phyloP scores from a whole-genome alignment of 2,329 filamentous ascomycete genomes.

The Beauveria medogensis region DNA sequence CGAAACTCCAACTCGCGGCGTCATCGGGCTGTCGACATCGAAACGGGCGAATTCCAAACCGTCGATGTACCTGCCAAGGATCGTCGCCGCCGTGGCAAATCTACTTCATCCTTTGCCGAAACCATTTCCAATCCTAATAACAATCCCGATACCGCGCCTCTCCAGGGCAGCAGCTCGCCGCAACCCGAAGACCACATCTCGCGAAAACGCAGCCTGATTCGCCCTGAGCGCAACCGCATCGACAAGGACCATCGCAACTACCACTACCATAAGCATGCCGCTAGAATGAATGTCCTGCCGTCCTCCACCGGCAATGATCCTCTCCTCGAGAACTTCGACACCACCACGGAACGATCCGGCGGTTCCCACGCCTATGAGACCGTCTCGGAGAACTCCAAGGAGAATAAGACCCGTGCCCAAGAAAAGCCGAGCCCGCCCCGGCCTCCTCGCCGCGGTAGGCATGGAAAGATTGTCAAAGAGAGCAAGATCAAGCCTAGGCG shows the following conservation, averaged over 20 bases:
- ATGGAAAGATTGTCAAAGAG: slow-evolving; percentile 58
- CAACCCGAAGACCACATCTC: slow-evolving; percentile 30
- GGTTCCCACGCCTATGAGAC: slow-evolving; percentile 38
- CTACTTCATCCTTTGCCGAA: slow-evolving; percentile 50
- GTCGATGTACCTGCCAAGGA: slow-evolving; percentile 26
- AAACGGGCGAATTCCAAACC: slow-evolving; percentile 48
- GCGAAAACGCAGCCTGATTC: slow-evolving; percentile 81
- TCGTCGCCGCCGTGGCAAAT: slow-evolving; percentile 48
- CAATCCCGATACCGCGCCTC: slow-evolving; percentile 38
- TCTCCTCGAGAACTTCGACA: slow-evolving; percentile 69
- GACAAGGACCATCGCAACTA: slow-evolving; percentile 89
- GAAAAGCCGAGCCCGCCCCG: slow-evolving; percentile 22
- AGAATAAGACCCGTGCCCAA: slow-evolving; percentile 20
- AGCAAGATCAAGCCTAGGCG: slow-evolving; percentile 37
- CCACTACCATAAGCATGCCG: slow-evolving; percentile 89
- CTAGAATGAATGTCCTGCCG: slow-evolving; percentile 82
- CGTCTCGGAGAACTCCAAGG: slow-evolving; percentile 35
- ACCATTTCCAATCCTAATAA: slow-evolving; percentile 47
- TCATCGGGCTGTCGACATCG: slow-evolving; percentile 45
- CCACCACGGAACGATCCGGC: slow-evolving; percentile 46
- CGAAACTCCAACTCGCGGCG: slow-evolving; percentile 9
- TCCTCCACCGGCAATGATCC: slow-evolving; percentile 91
- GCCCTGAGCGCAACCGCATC: slow-evolving; percentile 80
- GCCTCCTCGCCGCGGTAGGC: slow-evolving; percentile 32
- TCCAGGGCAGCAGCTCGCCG: background rate